Conservation (phyloP, 1,139 yeast species). For the Pichia sp. region DNA sequence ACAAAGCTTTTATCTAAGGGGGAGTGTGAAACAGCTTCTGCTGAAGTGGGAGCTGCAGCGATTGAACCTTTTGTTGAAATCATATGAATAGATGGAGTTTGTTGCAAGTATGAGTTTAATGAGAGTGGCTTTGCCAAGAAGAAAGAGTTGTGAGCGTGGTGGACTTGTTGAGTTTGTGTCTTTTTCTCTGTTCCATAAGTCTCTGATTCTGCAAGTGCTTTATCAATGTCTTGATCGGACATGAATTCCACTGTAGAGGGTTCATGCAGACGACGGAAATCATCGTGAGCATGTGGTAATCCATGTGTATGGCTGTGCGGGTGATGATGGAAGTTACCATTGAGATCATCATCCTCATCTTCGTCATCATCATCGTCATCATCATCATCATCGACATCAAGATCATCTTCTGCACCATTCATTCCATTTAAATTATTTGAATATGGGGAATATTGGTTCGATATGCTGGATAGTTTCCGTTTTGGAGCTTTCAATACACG, state of each 20-base stretch:
- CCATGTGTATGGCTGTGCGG: no score
- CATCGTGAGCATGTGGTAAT: conserved; percentile 8
- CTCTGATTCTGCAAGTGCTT: conserved; percentile 27
- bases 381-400: conserved; percentile 5
- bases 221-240: conserved; percentile 36
- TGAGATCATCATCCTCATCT: conserved; percentile 1
- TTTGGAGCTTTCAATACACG: conserved; percentile 22
- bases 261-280: conserved; percentile 13
- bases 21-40: conserved; percentile 2
- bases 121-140: no score
- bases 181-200: conserved; percentile 11
- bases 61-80: not conserved
- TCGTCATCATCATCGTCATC: conserved; percentile 4
- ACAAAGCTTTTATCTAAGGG: conserved; percentile 18
- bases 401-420: conserved; percentile 2
- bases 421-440: not conserved
- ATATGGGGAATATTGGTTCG: not conserved
- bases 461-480: not conserved
- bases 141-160: no score
- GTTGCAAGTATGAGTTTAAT: not conserved
- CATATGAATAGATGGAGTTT: not conserved
- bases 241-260: conserved; percentile 31
- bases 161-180: not conserved
- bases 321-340: not conserved
- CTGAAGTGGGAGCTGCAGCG: conserved; percentile 6